Percentiles rank a stretch among this genome's conserved stretches.
Evolutionary conservation across 805 yeast species (phyloP).

Genomic region (Grigorovia humatica): DNA sequence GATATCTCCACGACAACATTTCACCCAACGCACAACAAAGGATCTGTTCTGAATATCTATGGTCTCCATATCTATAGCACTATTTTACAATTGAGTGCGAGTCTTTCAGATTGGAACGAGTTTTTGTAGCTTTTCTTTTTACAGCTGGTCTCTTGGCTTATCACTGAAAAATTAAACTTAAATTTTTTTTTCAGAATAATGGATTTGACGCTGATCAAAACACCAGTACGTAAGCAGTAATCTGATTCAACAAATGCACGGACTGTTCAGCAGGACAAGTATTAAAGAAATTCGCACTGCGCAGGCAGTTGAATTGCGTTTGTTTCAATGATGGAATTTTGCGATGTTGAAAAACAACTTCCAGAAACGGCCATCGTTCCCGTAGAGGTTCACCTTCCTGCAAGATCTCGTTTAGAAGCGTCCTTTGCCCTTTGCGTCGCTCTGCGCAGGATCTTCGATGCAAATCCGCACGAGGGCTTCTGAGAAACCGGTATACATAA

Average conservation of each 20-base stretch:
- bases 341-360: neutral
- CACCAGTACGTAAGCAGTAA: too few relatives aligned
- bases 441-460: neutral
- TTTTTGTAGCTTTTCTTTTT: too few relatives aligned
- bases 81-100: neutral
- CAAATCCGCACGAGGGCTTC: neutral
- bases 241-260: too few relatives aligned
- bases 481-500: neutral
- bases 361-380: neutral
- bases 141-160: too few relatives aligned
- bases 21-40: conserved; percentile 85
- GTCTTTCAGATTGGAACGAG: neutral
- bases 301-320: neutral
- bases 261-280: too few relatives aligned
- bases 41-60: conserved; percentile 85
- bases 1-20: conserved; percentile 53
- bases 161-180: too few relatives aligned
- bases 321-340: neutral
- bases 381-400: neutral
- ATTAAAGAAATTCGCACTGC: neutral
- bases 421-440: too few relatives aligned
- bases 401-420: neutral
- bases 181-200: too few relatives aligned
- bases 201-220: too few relatives aligned
- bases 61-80: conserved; percentile 53